Base-by-base conservation (phyloP, 441 rosid genomes). In the Syzygium syzygioides region DNA sequence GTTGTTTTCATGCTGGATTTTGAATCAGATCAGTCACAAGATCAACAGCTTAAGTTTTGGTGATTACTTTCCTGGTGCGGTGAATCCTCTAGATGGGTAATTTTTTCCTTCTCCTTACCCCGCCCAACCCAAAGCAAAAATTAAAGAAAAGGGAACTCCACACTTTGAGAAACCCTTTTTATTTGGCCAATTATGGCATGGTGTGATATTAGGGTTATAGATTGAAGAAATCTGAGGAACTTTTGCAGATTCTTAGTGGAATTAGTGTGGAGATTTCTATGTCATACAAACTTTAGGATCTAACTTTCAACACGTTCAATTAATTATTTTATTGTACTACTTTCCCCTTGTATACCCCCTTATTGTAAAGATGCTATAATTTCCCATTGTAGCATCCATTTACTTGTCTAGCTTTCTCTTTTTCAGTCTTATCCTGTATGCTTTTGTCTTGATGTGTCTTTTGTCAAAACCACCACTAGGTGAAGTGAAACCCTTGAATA, bases 1-100 rank as follows among this genome's bases (percentile, higher is more conserved):
- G 56, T 84, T 18, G 8, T 84, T 52, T 34, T 84, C 28, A 52
- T 85, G n/a, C 50, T 55, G 62, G 41, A 25, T 85, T 32, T 85
- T 57, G 28, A 32, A 85, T 85, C 86, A 85, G 86, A 85, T 85
- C 86, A 85, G 86, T 57, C 86, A 85, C 86, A 85, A 85, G 62
- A 85, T 85, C 59, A 85, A 85, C 54, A 54, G 86, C 26, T 85
- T 85, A 57, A 54, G 48, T 8, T 85, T 85, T 85, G 86, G 86
- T n/a, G 86, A 52, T 23, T 19, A 54, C 64, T 85, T 85, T 85
- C 86, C 86, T 1, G 86, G 86, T 57, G 62, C 45, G 5, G 86
- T 85, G 66, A 85, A 85, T 55, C 86, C 86, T 52, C 62, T 85
- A 52, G 48, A 85, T 55, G 66, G 86, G 86, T 85, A 55, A 55